Percentiles rank a stretch among this genome's conserved stretches.
phyloP scores from a whole-genome alignment of 1,284 basidiomycete genomes.

The Cystobasidium slooffiae region DNA sequence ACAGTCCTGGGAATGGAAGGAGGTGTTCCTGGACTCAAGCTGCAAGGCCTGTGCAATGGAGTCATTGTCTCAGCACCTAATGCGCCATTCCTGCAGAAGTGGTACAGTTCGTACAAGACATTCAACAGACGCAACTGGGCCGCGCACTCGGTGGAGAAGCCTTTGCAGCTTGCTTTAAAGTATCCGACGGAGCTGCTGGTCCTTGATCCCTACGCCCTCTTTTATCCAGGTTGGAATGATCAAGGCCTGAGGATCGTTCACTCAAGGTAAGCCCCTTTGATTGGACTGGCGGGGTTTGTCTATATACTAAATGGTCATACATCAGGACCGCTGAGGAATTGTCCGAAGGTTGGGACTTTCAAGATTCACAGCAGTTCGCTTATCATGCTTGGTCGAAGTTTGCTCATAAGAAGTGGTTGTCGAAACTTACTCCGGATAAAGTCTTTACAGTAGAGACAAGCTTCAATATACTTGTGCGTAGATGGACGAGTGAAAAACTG shows the following conservation, averaged over 20 bases:
- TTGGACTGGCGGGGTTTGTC: not conserved
- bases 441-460: conserved; percentile 38
- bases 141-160: conserved; percentile 23
- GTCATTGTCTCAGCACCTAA: conserved; percentile 59
- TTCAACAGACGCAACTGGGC: conserved; percentile 54
- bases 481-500: conserved; percentile 24
- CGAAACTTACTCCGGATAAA: conserved; percentile 35
- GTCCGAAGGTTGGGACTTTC: conserved; percentile 39
- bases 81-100: conserved; percentile 57
- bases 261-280: conserved; percentile 20
- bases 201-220: conserved; percentile 59
- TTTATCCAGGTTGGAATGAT: conserved; percentile 59
- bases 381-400: conserved; percentile 41
- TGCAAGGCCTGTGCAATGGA: conserved; percentile 60
- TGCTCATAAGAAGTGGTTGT: conserved; percentile 26
- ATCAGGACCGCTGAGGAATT: conserved; percentile 15
- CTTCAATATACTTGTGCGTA: conserved; percentile 34
- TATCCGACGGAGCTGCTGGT: conserved; percentile 60
- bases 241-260: conserved; percentile 35
- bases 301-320: not conserved
- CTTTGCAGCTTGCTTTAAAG: conserved; percentile 30
- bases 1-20: conserved; percentile 61
- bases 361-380: conserved; percentile 37
- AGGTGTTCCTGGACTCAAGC: conserved; percentile 49
- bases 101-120: conserved; percentile 57